Percentiles rank a stretch among this genome's conserved stretches.
These are phyloP conservation scores for Solanum pinnatisectum DNA, from an alignment of 257 asterid species.

Conservation along the genomic window DNA sequence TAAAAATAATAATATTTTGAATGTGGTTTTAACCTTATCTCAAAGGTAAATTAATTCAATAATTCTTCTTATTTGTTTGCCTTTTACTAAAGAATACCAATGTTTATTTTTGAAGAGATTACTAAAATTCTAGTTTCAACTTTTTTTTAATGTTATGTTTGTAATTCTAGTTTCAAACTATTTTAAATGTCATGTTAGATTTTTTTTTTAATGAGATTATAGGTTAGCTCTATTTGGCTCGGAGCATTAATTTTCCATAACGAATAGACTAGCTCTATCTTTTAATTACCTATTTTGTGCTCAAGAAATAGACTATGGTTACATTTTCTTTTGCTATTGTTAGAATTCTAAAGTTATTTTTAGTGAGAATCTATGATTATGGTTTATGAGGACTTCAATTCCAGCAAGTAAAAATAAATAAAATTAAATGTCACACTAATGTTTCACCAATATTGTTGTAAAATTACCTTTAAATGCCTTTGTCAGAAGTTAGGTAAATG, in stretches of 20 bases:
- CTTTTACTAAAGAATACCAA: not conserved
- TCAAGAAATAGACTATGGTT: too few relatives aligned
- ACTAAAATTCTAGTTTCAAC: not conserved
- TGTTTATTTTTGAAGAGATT: not conserved
- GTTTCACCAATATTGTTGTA: not conserved
- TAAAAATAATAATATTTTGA: too few relatives aligned
- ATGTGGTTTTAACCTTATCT: not conserved
- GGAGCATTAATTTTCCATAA: too few relatives aligned
- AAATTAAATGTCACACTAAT: not conserved
- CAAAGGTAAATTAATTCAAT: not conserved
- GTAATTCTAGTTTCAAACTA: not conserved
- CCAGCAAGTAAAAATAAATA: not conserved
- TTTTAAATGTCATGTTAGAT: not conserved
- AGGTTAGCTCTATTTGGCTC: too few relatives aligned
- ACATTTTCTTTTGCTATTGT: not conserved
- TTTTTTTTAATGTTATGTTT: too few relatives aligned
- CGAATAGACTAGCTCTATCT: too few relatives aligned
- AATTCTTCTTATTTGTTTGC: not conserved
- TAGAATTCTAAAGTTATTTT: not conserved
- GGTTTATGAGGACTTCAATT: not conserved
- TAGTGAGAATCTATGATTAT: not conserved
- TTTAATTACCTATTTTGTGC: too few relatives aligned
- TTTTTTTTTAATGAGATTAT: too few relatives aligned
- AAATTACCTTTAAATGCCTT: not conserved
- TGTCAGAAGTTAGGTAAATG: not conserved